Conservation (phyloP, 2,329 filamentous ascomycete species). For the Calonectria hawksworthii region DNA sequence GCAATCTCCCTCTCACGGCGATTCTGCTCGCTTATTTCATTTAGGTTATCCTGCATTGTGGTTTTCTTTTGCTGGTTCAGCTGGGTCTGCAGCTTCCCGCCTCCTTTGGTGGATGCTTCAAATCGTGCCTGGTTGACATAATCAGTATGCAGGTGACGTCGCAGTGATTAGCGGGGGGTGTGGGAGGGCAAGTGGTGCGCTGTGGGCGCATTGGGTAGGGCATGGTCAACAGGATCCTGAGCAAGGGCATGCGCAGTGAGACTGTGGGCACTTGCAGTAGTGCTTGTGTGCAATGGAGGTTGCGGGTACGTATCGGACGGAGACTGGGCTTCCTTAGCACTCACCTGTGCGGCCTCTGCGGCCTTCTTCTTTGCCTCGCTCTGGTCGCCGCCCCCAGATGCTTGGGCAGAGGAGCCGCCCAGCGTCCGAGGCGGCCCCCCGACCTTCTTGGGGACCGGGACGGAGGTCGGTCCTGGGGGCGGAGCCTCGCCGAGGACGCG, state of each 20-base stretch:
- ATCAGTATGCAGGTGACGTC: background rate
- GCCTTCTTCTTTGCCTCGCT: slow-evolving; percentile 80
- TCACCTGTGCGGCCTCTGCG: slow-evolving; percentile 87
- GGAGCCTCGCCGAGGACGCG: slow-evolving; percentile 74
- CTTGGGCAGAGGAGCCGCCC: slow-evolving; percentile 62
- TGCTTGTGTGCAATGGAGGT: background rate
- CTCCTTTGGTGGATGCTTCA: slow-evolving; percentile 68
- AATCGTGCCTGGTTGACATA: slow-evolving; percentile 72
- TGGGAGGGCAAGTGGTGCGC: too few species aligned
- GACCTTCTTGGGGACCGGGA: slow-evolving; percentile 66
- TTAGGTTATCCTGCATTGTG: background rate
- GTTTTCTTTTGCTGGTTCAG: slow-evolving; percentile 63
- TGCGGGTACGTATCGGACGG: background rate
- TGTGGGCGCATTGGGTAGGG: background rate
- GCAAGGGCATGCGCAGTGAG: background rate
- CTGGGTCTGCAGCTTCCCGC: slow-evolving; percentile 79
- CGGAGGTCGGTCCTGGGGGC: slow-evolving; percentile 62
- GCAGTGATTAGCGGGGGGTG: background rate
- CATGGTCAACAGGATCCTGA: background rate
- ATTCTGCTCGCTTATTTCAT: background rate
- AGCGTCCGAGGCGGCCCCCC: slow-evolving; percentile 74
- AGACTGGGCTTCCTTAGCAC: slow-evolving; percentile 45
- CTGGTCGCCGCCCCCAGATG: slow-evolving; percentile 46
- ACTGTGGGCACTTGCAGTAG: background rate
- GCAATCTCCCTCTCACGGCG: background rate